A percentile compares a stretch with the other conserved stretches of the same genome.
phyloP scores from a whole-genome alignment of 257 asterid genomes.

The Nicotiana tabacum region DNA sequence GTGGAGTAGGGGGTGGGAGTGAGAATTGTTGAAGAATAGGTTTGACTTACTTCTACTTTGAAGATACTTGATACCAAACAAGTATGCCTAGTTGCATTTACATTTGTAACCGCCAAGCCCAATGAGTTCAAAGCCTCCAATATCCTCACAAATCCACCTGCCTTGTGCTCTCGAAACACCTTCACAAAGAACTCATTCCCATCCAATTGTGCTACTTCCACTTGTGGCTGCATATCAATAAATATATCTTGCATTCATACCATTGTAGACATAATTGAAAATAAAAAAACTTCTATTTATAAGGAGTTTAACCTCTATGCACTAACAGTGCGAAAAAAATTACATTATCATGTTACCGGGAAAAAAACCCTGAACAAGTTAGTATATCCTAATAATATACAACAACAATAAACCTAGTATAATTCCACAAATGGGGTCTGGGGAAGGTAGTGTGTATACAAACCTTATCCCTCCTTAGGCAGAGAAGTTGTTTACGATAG shows the following conservation, averaged over 20 bases:
- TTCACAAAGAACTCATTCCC: slow-evolving; percentile 79
- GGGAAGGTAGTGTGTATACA: too few species aligned
- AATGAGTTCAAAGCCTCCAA: slow-evolving; percentile 67
- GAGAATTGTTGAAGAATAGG: background rate
- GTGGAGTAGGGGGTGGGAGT: too few species aligned
- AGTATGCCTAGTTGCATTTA: slow-evolving; percentile 75
- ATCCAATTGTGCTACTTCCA: slow-evolving; percentile 75
- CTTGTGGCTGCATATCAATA: slow-evolving; percentile 64
- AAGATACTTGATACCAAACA: slow-evolving; percentile 78
- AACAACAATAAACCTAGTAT: too few species aligned
- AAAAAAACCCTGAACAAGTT: background rate
- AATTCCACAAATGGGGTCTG: too few species aligned
- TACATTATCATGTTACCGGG: background rate
- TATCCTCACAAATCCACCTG: slow-evolving; percentile 72
- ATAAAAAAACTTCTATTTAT: too few species aligned
- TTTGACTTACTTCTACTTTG: slow-evolving; percentile 69
- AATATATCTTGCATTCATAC: background rate
- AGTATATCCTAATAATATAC: too few species aligned
- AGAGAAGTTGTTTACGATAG: too few species aligned
- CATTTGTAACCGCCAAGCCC: slow-evolving; percentile 72
- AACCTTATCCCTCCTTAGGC: too few species aligned
- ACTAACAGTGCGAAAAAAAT: background rate
- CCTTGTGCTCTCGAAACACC: slow-evolving; percentile 79
- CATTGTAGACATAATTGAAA: background rate
- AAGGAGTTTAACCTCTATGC: background rate